phyloP scores from a whole-genome alignment of 768 basidiomycete species.

The Steccherinum ochraceum region DNA sequence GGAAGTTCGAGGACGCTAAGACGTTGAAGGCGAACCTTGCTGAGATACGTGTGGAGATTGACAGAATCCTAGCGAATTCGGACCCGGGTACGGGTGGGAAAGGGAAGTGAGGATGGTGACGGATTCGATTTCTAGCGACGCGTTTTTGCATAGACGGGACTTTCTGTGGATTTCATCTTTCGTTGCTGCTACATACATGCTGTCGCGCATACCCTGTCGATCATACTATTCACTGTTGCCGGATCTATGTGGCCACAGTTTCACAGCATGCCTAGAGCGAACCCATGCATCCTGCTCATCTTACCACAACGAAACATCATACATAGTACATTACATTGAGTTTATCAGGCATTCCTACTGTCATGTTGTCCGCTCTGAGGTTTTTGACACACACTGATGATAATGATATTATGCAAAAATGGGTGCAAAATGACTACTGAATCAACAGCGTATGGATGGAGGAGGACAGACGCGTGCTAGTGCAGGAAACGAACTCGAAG shows the following conservation, averaged over 20 bases:
- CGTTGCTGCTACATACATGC: not conserved
- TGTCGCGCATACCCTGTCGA: not conserved
- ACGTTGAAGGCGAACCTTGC: constrained; percentile 71
- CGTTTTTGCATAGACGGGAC: not conserved
- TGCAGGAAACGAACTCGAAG: no score
- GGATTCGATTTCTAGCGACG: not conserved
- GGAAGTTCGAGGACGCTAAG: constrained; percentile 95
- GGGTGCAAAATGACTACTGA: not conserved
- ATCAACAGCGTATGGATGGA: not conserved
- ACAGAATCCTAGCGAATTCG: constrained; percentile 45
- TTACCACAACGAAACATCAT: no score
- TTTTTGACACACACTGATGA: not conserved
- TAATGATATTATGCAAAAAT: not conserved
- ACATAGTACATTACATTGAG: no score
- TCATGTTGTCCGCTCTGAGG: no score
- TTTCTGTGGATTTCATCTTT: not conserved
- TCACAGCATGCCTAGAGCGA: no score
- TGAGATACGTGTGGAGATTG: constrained; percentile 84
- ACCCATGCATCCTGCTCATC: no score
- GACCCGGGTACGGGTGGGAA: constrained; percentile 4
- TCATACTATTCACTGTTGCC: no score
- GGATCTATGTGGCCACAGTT: no score
- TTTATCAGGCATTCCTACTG: no score
- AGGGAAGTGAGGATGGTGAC: constrained; percentile 5
- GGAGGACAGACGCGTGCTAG: no score